Conservation (phyloP, 257 asterid species). For the Solanum infundibuliforme region DNA sequence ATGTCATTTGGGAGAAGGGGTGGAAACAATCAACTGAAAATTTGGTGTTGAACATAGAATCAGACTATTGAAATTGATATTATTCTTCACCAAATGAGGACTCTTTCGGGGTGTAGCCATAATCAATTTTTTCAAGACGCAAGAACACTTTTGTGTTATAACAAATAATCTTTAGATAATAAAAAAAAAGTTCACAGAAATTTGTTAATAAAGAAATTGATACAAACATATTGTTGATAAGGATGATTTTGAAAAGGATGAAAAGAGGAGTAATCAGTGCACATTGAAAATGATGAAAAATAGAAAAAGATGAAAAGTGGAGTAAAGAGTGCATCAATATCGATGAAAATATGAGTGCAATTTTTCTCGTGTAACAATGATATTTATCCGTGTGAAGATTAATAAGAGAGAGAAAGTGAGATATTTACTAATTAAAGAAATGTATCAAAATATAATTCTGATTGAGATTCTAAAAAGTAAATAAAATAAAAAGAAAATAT, state of each 20-base stretch:
- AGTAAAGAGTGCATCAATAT: background rate
- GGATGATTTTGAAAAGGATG: conserved; percentile 3
- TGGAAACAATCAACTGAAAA: no score
- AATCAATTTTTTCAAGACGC: background rate
- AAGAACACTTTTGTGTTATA: background rate
- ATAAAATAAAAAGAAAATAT: no score
- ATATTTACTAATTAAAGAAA: background rate
- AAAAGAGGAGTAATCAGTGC: background rate
- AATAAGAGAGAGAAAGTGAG: background rate
- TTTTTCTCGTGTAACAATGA: background rate
- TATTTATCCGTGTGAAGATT: background rate
- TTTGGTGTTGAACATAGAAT: background rate
- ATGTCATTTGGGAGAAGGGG: background rate
- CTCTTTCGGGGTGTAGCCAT: background rate
- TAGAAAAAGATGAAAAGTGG: background rate
- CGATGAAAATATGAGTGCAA: background rate
- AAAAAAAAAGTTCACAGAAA: no score
- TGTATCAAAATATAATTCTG: background rate
- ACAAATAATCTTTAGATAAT: background rate
- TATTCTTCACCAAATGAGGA: background rate
- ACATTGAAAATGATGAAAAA: background rate
- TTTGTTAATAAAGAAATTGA: background rate
- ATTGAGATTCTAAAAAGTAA: background rate
- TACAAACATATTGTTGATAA: background rate
- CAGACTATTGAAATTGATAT: background rate